Evolutionary conservation across 345 rosid species (phyloP).

Genomic region (Viola odorata): DNA sequence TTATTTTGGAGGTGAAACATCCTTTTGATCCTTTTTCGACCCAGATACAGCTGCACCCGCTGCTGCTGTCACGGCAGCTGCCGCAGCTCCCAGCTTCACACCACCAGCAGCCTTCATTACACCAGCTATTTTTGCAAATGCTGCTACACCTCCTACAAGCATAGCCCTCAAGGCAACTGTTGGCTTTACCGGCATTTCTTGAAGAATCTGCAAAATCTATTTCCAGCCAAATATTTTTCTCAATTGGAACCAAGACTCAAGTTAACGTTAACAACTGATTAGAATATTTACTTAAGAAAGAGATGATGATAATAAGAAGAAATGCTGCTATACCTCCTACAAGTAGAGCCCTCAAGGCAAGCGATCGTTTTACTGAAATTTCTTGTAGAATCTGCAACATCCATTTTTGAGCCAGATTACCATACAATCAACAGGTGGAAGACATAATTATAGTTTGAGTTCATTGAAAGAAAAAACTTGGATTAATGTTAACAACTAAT

Average conservation of each 20-base stretch:
- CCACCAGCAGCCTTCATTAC: constrained; percentile 89
- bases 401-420: too few relatives aligned
- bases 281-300: background rate
- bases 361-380: too few relatives aligned
- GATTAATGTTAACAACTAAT: too few relatives aligned
- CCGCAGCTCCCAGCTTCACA: constrained; percentile 80
- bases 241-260: background rate
- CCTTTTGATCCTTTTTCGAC: constrained; percentile 52
- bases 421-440: too few relatives aligned
- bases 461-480: too few relatives aligned
- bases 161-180: constrained; percentile 80
- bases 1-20: constrained; percentile 38
- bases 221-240: background rate
- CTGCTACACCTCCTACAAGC: constrained; percentile 74
- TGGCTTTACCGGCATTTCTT: constrained; percentile 72
- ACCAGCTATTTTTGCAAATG: constrained; percentile 68
- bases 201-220: constrained; percentile 18
- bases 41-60: constrained; percentile 67
- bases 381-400: too few relatives aligned
- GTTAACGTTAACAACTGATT: background rate
- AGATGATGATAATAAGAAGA: too few relatives aligned
- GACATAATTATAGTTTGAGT: too few relatives aligned
- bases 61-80: constrained; percentile 74
- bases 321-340: too few relatives aligned
- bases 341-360: too few relatives aligned